Base-by-base conservation (phyloP, 2,329 filamentous ascomycete genomes). In the Furcasterigmium furcatum region DNA sequence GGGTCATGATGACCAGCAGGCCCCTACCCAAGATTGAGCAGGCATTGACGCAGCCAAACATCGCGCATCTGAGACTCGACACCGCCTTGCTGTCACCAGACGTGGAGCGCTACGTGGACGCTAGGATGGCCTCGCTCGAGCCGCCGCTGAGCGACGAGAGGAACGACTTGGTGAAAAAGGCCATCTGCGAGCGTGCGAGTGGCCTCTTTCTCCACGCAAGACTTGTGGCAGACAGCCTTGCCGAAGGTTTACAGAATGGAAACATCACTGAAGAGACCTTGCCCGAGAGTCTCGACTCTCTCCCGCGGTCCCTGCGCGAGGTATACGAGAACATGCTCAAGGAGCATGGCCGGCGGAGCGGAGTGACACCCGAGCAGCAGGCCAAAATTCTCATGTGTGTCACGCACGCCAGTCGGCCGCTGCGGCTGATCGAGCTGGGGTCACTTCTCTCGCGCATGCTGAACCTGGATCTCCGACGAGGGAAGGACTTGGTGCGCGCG, bases 141-240 rank as follows among this genome's bases (percentile, higher is more conserved):
- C 34, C 34, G 5, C 34, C 34, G n/a, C 16, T 36, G 3, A 36
- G 34, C 34, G 18, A 9, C n/a, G n/a, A 36, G 12, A 36, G 7
- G 34, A 36, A 18, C 3, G 34, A 36, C n/a, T 16, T 36, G n/a
- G 34, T 36, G 9, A 36, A 36, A 16, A 8, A 18, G 34, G 19
- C 34, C 34, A 36, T 36, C 12, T 36, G 34, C 4, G 63, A 62
- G 3, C 54, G 55, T 4, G 67, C 65, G 1, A 64, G 68, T n/a
- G 71, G 70, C 1, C 52, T 73, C 2, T 75, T 75, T 46, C 58
- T 75, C 5, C 72, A 72, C 47, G 69, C 70, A 2, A 64, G 62
- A 34, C 60, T 74, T 10, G 16, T 36, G 34, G 10, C 34, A 9
- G 34, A 36, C 19, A 46, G 41, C 22, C 36, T 49, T 14, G 36